These are phyloP conservation scores for Lunularia cruciata DNA, from an alignment of 225 moss, liverwort and hornwort genomes.

Conservation along the genomic window DNA sequence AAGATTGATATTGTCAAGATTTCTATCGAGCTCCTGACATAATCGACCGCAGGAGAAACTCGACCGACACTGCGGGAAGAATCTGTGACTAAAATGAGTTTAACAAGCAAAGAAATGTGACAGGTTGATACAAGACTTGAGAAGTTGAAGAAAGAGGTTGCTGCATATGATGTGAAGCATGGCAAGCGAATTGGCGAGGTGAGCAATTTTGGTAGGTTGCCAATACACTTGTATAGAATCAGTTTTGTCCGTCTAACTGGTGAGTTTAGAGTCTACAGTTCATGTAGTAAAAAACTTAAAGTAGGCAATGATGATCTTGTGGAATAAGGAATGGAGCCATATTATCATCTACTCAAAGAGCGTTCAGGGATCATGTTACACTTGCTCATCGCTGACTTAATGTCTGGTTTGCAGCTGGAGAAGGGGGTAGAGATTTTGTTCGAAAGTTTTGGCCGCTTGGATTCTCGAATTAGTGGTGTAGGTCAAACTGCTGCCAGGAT, in stretches of 20 bases:
- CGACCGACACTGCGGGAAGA: no score
- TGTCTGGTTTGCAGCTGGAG: conserved; percentile 60
- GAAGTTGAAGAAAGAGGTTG: conserved; percentile 77
- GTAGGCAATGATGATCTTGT: no score
- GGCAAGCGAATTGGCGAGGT: conserved; percentile 87
- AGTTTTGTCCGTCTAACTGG: no score
- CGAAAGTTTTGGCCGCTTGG: conserved; percentile 72
- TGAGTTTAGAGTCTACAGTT: no score
- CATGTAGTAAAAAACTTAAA: no score
- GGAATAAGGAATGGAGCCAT: no score
- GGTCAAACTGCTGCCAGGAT: conserved; percentile 89
- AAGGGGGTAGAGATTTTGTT: conserved; percentile 59
- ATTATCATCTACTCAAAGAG: no score
- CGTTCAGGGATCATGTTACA: no score
- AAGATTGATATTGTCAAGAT: no score
- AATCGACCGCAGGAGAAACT: no score
- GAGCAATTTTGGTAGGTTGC: conserved; percentile 44
- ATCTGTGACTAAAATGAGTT: no score
- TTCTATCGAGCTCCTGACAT: no score
- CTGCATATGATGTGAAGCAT: conserved; percentile 76
- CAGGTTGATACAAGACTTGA: conserved; percentile 87
- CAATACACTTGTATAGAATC: not conserved
- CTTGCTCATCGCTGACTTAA: not conserved
- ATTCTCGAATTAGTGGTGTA: conserved; percentile 71
- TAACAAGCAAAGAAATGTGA: not conserved